Evolutionary conservation across 1,139 yeast genomes (phyloP).

Genomic region (Meyerozyma guilliermondii): DNA sequence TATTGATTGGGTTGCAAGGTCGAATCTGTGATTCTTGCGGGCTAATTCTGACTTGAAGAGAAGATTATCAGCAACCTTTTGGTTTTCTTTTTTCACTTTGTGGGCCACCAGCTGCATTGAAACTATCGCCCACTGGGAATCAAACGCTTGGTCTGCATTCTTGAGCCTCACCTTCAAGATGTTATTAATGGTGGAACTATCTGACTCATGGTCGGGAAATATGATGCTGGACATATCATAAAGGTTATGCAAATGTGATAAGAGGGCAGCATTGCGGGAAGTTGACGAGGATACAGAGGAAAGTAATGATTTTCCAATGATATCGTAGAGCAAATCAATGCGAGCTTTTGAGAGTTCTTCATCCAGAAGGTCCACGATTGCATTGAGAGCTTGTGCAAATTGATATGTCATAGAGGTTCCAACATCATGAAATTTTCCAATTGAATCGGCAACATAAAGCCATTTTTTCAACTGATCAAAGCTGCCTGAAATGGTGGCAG

Average conservation of each 20-base stretch:
- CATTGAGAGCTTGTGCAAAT: constrained; percentile 41
- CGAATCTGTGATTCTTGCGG: constrained; percentile 63
- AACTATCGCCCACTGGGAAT: constrained; percentile 55
- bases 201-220: constrained; percentile 8
- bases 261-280: constrained; percentile 48
- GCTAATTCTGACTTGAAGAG: constrained; percentile 62
- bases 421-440: constrained; percentile 43
- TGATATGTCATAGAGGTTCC: constrained; percentile 57
- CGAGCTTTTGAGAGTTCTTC: constrained; percentile 25
- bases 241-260: constrained; percentile 67
- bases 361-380: constrained; percentile 53
- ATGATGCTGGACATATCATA: constrained; percentile 51
- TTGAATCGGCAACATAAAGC: constrained; percentile 36
- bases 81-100: constrained; percentile 28
- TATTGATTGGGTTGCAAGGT: constrained; percentile 68
- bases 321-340: constrained; percentile 46
- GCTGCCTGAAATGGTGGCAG: constrained; percentile 66
- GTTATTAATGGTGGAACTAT: constrained; percentile 12
- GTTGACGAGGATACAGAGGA: constrained; percentile 59
- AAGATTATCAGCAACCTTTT: constrained; percentile 43
- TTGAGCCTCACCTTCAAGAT: constrained; percentile 36
- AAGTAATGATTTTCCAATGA: constrained; percentile 59
- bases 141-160: constrained; percentile 59
- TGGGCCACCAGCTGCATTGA: constrained; percentile 57
- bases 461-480: constrained; percentile 50